A percentile compares a stretch with the other conserved stretches of the same genome.
phyloP scores from a whole-genome alignment of 495 filamentous ascomycete species.

The Xylaria nigripes region DNA sequence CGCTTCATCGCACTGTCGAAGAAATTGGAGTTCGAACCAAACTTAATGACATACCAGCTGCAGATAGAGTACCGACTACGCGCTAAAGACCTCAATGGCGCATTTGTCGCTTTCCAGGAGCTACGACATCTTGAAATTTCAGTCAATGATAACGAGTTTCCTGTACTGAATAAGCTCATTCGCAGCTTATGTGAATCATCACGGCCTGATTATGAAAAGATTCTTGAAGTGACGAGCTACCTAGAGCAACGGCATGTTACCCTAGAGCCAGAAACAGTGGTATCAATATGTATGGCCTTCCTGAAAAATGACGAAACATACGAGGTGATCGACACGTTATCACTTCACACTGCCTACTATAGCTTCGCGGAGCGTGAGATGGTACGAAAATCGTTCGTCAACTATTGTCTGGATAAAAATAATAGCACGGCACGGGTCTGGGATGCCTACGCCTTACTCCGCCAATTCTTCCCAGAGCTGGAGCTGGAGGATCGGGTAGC shows the following conservation, averaged over 20 bases:
- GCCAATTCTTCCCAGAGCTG: constrained; percentile 70
- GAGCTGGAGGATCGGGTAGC: constrained; percentile 50
- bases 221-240: constrained; percentile 66
- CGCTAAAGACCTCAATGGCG: constrained; percentile 58
- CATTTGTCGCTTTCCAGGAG: constrained; percentile 53
- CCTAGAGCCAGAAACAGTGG: constrained; percentile 64
- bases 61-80: constrained; percentile 68
- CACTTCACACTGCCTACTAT: constrained; percentile 55
- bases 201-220: constrained; percentile 49
- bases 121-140: constrained; percentile 45
- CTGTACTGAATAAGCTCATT: constrained; percentile 67
- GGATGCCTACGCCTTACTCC: constrained; percentile 73
- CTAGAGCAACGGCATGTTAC: constrained; percentile 60
- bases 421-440: constrained; percentile 59
- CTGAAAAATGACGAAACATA: constrained; percentile 63
- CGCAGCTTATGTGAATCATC: constrained; percentile 55
- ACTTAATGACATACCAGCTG: constrained; percentile 59
- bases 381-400: constrained; percentile 55
- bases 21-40: constrained; percentile 53
- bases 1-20: constrained; percentile 58
- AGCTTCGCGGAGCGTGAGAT: constrained; percentile 53
- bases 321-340: constrained; percentile 70
- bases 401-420: constrained; percentile 53
- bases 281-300: constrained; percentile 59
- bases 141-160: constrained; percentile 47